Percentiles rank a stretch among this genome's conserved stretches.
Conservation (phyloP, 192 early-diverging fungal genomes). For the Coemansia javaensis region DNA sequence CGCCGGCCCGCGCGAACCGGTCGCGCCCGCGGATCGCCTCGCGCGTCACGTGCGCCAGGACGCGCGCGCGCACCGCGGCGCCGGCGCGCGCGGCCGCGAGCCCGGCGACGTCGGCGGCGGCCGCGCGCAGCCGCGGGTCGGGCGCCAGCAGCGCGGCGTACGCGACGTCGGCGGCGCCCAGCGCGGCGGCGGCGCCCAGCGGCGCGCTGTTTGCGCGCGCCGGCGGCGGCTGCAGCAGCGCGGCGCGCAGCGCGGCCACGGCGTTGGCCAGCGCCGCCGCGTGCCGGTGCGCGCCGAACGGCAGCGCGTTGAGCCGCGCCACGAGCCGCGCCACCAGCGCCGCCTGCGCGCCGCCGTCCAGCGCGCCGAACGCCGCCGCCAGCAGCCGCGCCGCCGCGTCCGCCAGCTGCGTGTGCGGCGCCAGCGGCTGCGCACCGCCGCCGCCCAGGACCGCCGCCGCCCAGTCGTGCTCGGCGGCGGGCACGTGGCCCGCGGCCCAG, state of each 20-base stretch:
- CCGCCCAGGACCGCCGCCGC: background rate
- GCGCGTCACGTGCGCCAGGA: slow-evolving; percentile 23
- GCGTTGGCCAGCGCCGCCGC: slow-evolving; percentile 77
- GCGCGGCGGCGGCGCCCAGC: slow-evolving; percentile 17
- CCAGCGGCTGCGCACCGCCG: background rate
- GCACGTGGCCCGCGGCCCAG: slow-evolving; percentile 12
- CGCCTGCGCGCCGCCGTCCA: slow-evolving; percentile 68
- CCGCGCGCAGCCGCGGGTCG: slow-evolving; percentile 64
- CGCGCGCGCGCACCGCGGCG: slow-evolving; percentile 6
- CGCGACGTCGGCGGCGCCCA: slow-evolving; percentile 31
- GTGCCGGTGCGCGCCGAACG: slow-evolving; percentile 65
- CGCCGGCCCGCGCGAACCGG: slow-evolving; percentile 91
- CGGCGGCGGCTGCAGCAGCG: slow-evolving; percentile 6
- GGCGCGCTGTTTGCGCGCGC: background rate
- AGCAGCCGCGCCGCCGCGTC: slow-evolving; percentile 79
- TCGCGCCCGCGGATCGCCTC: slow-evolving; percentile 88
- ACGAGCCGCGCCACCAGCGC: slow-evolving; percentile 70
- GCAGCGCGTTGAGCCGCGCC: slow-evolving; percentile 57
- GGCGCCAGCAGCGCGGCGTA: slow-evolving; percentile 60
- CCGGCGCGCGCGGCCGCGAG: slow-evolving; percentile 58
- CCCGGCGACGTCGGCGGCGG: slow-evolving; percentile 80
- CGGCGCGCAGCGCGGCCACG: slow-evolving; percentile 64
- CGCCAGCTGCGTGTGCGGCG: slow-evolving; percentile 54
- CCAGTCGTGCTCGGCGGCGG: slow-evolving; percentile 32
- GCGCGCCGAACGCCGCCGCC: slow-evolving; percentile 64